Evolutionary conservation across 257 asterid species (phyloP).

Genomic region (Solanum rostratum): DNA sequence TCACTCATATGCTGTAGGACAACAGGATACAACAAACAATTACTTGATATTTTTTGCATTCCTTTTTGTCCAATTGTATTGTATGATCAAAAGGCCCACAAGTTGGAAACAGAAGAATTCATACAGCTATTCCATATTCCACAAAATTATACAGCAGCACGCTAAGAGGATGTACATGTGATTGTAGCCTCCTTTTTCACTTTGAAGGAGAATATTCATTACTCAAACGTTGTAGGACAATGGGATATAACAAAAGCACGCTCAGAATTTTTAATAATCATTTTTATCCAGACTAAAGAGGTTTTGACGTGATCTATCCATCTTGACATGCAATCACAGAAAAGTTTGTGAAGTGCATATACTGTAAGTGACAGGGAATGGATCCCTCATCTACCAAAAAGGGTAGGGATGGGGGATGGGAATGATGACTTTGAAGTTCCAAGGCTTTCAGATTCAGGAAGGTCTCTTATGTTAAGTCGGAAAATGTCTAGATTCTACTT

Average conservation of each 20-base stretch:
- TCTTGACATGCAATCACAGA: neutral
- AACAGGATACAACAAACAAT: conserved; percentile 10
- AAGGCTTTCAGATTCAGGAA: neutral
- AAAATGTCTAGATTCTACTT: neutral
- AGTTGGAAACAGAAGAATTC: neutral
- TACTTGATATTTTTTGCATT: conserved; percentile 2
- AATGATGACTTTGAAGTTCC: neutral
- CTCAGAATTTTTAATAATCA: neutral
- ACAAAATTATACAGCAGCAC: neutral
- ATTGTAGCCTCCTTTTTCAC: neutral
- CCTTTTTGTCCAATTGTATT: conserved; percentile 10
- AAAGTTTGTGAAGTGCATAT: neutral
- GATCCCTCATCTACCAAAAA: neutral
- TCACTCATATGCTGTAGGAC: conserved; percentile 18
- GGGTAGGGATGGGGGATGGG: neutral
- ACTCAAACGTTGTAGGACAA: neutral
- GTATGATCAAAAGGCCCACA: neutral
- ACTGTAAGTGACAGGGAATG: neutral
- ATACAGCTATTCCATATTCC: neutral
- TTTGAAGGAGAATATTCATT: neutral
- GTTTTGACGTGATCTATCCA: neutral
- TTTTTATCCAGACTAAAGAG: neutral
- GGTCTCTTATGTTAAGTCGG: neutral
- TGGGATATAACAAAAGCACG: neutral
- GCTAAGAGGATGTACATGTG: neutral